Evolutionary conservation across 2,329 filamentous ascomycete species (phyloP), one percentile per base, ranked within the genome.

Genomic region (Penicillium hordei): DNA sequence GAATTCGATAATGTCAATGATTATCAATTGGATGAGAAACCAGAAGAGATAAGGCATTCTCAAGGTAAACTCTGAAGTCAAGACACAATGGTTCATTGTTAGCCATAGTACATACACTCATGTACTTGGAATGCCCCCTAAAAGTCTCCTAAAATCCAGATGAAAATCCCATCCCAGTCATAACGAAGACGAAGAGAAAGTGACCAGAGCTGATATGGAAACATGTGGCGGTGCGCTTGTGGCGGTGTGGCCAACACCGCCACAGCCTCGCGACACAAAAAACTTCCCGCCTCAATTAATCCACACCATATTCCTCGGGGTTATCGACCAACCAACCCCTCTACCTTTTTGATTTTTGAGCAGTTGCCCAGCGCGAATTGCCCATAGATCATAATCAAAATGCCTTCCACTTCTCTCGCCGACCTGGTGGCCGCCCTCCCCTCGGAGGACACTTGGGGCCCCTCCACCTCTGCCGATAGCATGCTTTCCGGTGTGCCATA

Each of bases 401-500:
- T 83, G 81, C 76, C 81, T 65, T 78, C 80, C 59, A 77, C 79
- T 57, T 84, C 84, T 57, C 81, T 88, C 65, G 78, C 84, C 65
- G 83, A 87, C 69, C 83, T 92, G 64, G 88, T 91, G 74, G 81
- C 87, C 72, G 83, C 85, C 71, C 85, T 91, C 72, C 89, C 89
- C 62, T 81, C 88, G 55, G 87, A 88, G 72, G 88, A 91, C 70
- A 85, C 87, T 77, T 99, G 94, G 94, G 94, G 94, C 60, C 93
- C 93, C 53, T 77, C 89, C 60, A 86, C 89, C 67, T 89, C 92
- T 60, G 86, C 81, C 69, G 91, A 96, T 76, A 96, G 91, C 64
- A 96, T 90, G 61, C 85, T 97, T 70, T 88, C 96, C 75, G 94
- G 94, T 74, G 91, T 97, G 49, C 94, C 94, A 39, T 99, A 97